Percentiles rank a stretch among this genome's conserved stretches.
These are phyloP conservation scores for Lagenidium sp. DNA, from an alignment of 352 stramenopile genomes.

Conservation along the genomic window DNA sequence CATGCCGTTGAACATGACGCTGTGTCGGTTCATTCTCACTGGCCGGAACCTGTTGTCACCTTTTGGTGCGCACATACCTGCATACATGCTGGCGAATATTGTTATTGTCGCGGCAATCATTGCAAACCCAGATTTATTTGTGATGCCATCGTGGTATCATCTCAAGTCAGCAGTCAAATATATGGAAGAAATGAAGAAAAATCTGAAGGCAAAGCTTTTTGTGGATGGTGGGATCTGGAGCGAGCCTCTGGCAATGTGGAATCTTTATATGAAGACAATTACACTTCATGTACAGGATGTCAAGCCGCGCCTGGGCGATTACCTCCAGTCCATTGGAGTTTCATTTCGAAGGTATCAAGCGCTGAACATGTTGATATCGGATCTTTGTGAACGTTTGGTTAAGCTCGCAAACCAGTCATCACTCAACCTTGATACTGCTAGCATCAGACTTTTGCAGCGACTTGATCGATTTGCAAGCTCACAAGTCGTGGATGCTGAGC, in stretches of 20 bases:
- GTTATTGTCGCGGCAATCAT: conserved; percentile 65
- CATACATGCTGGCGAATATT: conserved; percentile 24
- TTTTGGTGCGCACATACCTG: conserved; percentile 1
- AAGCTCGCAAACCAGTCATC: too few species aligned
- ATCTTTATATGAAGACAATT: conserved; percentile 63
- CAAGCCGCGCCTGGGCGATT: conserved; percentile 32
- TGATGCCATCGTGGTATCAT: conserved; percentile 79
- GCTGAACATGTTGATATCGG: conserved; percentile 70
- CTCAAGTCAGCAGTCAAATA: conserved; percentile 45
- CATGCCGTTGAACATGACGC: conserved; percentile 61
- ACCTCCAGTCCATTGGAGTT: conserved; percentile 50
- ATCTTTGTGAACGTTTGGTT: conserved; percentile 50
- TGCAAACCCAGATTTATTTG: conserved; percentile 56
- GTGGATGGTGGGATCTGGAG: conserved; percentile 60
- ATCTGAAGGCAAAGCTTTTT: conserved; percentile 54
- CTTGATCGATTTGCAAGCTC: too few species aligned
- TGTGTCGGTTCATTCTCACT: conserved; percentile 69
- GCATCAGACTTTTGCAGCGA: too few species aligned
- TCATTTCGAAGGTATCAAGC: conserved; percentile 64
- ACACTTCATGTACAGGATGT: too few species aligned
- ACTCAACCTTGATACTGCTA: too few species aligned
- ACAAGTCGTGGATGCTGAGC: conserved; percentile 33
- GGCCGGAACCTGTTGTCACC: conserved; percentile 13
- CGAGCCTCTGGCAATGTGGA: conserved; percentile 66
- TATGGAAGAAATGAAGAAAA: conserved; percentile 71